Percentiles rank a stretch among this genome's conserved stretches.
phyloP scores from a whole-genome alignment of 148 eudicot genomes.

The Beta vulgaris region DNA sequence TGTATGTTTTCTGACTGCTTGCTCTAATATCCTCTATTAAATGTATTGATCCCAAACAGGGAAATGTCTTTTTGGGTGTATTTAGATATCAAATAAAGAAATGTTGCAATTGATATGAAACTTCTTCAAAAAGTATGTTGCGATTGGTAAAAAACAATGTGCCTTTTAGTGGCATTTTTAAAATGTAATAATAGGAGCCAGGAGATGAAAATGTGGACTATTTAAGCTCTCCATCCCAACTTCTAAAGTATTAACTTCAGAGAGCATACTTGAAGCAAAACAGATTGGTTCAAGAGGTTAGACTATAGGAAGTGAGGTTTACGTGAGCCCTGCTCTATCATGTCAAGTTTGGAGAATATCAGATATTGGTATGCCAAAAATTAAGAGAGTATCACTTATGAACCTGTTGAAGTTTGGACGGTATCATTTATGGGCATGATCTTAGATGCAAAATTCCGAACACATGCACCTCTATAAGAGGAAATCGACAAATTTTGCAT shows the following conservation, averaged over 20 bases:
- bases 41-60: too few species aligned
- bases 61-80: too few species aligned
- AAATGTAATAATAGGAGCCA: not conserved
- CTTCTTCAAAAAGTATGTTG: too few species aligned
- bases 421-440: not conserved
- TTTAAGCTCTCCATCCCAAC: not conserved
- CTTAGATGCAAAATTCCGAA: not conserved
- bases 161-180: not conserved
- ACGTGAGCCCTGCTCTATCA: not conserved
- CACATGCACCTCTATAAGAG: not conserved
- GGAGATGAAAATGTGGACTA: not conserved
- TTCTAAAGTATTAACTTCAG: not conserved
- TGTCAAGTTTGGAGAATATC: not conserved
- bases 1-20: conserved; percentile 49
- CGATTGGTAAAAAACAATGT: too few species aligned
- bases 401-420: not conserved
- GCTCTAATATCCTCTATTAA: not conserved
- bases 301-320: not conserved
- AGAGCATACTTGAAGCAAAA: not conserved
- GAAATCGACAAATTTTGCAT: not conserved
- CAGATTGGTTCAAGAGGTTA: not conserved
- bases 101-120: too few species aligned
- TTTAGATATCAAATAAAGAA: too few species aligned
- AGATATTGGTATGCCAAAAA: not conserved
- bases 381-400: too few species aligned